A percentile compares a stretch with the other conserved stretches of the same genome.
Conservation (phyloP, 164 flowering plant genomes). For the Cinnamomum chago region DNA sequence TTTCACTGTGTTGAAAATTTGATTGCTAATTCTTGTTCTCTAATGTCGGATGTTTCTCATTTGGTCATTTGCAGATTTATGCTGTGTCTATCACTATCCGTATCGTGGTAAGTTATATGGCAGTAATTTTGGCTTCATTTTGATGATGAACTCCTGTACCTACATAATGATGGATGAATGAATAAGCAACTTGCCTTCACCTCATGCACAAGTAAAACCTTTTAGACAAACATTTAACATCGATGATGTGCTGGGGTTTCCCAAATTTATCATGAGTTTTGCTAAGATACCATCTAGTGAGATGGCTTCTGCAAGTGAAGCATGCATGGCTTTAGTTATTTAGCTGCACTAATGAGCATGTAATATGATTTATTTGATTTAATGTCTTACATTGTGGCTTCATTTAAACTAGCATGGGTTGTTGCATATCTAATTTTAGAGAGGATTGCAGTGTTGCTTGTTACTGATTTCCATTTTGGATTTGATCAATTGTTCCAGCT, state of each 20-base stretch:
- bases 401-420: not conserved
- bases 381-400: not conserved
- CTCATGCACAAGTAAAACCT: not conserved
- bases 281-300: not conserved
- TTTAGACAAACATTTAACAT: not conserved
- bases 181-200: not conserved
- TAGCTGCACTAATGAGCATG: not conserved
- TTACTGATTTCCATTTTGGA: not conserved
- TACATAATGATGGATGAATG: not conserved
- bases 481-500: constrained; percentile 42
- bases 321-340: not conserved
- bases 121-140: not conserved
- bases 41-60: constrained; percentile 1
- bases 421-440: not conserved
- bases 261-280: not conserved
- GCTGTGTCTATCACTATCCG: constrained; percentile 96
- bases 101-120: constrained; percentile 54
- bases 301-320: not conserved
- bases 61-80: constrained; percentile 32
- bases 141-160: not conserved
- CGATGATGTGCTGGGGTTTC: not conserved
- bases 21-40: not conserved
- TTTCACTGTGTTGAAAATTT: not conserved
- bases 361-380: too few relatives aligned
- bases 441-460: not conserved